phyloP scores from a whole-genome alignment of 768 basidiomycete genomes.

The Collybia mongolica region DNA sequence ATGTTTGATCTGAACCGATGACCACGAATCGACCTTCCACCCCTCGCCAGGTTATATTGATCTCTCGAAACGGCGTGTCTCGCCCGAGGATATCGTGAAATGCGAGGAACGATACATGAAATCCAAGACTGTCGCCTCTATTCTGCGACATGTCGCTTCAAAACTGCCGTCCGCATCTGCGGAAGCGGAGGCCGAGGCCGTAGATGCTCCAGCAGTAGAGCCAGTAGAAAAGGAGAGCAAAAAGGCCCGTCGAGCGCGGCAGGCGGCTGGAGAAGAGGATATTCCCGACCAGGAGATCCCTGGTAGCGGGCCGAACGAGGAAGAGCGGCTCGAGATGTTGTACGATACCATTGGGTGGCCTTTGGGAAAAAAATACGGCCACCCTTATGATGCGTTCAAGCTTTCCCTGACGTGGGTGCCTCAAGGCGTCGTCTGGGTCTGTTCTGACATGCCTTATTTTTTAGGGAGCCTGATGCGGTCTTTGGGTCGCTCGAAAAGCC shows the following conservation, averaged over 20 bases:
- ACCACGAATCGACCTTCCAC: constrained; percentile 1
- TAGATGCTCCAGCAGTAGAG: constrained; percentile 21
- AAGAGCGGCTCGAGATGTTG: constrained; percentile 77
- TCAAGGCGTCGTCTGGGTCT: neutral
- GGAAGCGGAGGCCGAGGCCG: constrained; percentile 29
- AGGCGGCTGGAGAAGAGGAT: constrained; percentile 45
- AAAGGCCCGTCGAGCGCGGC: constrained; percentile 44
- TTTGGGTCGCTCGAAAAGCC: constrained; percentile 67
- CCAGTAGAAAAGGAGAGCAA: constrained; percentile 48
- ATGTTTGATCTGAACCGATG: neutral
- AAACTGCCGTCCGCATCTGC: constrained; percentile 58
- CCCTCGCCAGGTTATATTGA: constrained; percentile 87
- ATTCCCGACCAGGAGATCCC: constrained; percentile 37
- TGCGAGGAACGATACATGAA: constrained; percentile 99
- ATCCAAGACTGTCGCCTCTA: constrained; percentile 92
- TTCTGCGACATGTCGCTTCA: constrained; percentile 88
- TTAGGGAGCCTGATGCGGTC: constrained; percentile 62
- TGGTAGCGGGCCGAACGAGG: constrained; percentile 55
- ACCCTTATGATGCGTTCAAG: constrained; percentile 98
- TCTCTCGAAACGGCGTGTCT: constrained; percentile 96
- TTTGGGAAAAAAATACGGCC: constrained; percentile 86
- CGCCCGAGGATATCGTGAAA: constrained; percentile 97
- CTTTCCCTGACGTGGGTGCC: constrained; percentile 81
- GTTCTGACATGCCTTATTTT: constrained; percentile 6
- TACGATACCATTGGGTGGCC: constrained; percentile 96